Percentiles rank a stretch among this genome's conserved stretches.
phyloP scores from a whole-genome alignment of 345 rosid genomes.

The Noccaea caerulescens region DNA sequence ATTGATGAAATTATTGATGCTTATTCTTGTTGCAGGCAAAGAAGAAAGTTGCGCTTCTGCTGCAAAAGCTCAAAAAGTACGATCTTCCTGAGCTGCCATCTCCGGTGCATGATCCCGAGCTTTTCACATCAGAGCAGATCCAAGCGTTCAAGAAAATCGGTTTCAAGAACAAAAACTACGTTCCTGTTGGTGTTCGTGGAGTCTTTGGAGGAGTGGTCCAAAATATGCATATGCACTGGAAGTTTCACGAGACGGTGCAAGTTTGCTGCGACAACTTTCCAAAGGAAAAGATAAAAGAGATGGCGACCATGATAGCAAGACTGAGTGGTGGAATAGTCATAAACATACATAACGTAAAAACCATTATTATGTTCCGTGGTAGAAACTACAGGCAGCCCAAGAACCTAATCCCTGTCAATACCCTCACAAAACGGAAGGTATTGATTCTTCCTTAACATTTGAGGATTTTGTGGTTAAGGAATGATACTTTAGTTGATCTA shows the following conservation, averaged over 20 bases:
- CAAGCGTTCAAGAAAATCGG: constrained; percentile 92
- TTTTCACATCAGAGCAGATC: constrained; percentile 75
- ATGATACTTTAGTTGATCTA: constrained; percentile 12
- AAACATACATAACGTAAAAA: constrained; percentile 84
- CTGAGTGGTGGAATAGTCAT: constrained; percentile 90
- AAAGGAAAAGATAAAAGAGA: constrained; percentile 90
- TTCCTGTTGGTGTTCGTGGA: constrained; percentile 97
- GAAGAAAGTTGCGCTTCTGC: constrained; percentile 87
- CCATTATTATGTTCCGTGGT: constrained; percentile 96
- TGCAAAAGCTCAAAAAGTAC: constrained; percentile 92
- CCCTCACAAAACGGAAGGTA: constrained; percentile 96
- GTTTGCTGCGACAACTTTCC: constrained; percentile 95
- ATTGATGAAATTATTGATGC: not conserved
- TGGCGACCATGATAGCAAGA: constrained; percentile 91
- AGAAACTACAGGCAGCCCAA: constrained; percentile 97
- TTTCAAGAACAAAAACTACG: constrained; percentile 85
- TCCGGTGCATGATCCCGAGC: constrained; percentile 91
- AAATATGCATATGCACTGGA: constrained; percentile 99
- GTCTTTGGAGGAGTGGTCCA: constrained; percentile 99
- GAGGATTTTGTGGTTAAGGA: not conserved
- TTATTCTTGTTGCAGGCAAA: constrained; percentile 67
- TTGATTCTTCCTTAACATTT: constrained; percentile 5
- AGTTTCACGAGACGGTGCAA: constrained; percentile 98
- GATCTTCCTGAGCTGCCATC: constrained; percentile 91
- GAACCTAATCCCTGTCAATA: constrained; percentile 88